Base-by-base conservation (phyloP, 345 rosid genomes). In the Salix brachista region DNA sequence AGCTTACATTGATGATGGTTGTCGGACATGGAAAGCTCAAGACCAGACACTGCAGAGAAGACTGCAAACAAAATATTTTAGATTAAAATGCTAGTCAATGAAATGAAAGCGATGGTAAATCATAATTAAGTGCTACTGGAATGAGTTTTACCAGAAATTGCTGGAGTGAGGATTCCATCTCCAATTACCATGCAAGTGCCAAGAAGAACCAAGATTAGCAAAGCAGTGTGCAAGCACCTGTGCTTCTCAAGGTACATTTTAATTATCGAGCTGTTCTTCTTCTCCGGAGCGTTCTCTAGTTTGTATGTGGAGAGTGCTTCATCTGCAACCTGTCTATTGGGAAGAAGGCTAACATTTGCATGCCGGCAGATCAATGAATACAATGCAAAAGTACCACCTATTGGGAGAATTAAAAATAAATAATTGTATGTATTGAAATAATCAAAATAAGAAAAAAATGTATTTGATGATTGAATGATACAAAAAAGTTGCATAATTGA, bases 171-270 rank as follows among this genome's bases (percentile, higher is more conserved):
- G 70, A 96, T 77, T 69, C 98, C 98, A 83, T 96, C 99, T 75
- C 99, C 98, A 72, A 96, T 96, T 36, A 96, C 99, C 99, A 96
- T 96, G 87, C 99, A 96, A 77, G 99, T 96, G 50, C 99, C 99
- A 6, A 96, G 97, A 78, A 96, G 99, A 86, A 92, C 98, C 69
- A 96, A 80, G 82, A 96, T 82, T 73, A 96, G 83, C 83, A 96
- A 84, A 87, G 96, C 97, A 77, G 98, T 92, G 79, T 92, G 98
- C 85, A 94, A 85, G 83, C 84, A 44, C 85, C 85, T 94, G 84
- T 92, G 89, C 75, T 85, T 89, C 93, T 96, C 99, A 9, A 96
- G 90, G 78, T 85, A 87, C 75, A 77, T 79, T 82, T 91, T 96
- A 73, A 89, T 84, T 82, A 84, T 86, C 1, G 97, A 89, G 75